Base-by-base conservation (phyloP, 768 basidiomycete species). In the Boletellus emodensis region DNA sequence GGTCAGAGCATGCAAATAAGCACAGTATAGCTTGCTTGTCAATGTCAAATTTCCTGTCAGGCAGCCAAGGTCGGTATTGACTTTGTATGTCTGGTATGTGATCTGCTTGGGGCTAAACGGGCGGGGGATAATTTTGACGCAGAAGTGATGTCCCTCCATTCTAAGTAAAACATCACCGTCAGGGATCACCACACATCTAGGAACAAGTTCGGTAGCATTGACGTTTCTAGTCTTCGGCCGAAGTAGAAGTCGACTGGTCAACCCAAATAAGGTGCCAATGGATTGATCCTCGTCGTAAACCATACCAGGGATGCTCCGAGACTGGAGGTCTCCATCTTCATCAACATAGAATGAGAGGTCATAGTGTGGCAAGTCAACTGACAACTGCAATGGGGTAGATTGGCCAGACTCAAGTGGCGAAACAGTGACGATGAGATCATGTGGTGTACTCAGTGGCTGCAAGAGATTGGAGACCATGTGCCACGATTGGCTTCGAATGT, bases 1-100 rank as follows among this genome's bases (percentile, higher is more conserved):
- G 0, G 71, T 77, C 15, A 72, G 42, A 6, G 71, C 70, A 47
- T 80, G 78, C 7, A 80, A 61, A 40, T 73, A 71, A 3, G 68
- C 63, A 41, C 61, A 67, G 52, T 64, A 75, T 12, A 75, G 58
- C 36, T 53, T 52, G 52, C 64, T 61, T 1, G 28, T 45, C 32
- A 68, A 41, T 12, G 49, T 62, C 4, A 37, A 48, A 39, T 61
- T 56, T 4, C 64, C 62, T 2, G 15, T 36, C 12, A 72, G 50
- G 26, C 59, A 57, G 32, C 67, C 61, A 6, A 72, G 56, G 20
- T 59, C 47, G 3, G 46, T 46, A 41, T 72, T 62, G 6, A 46
- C 37, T 4, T 6, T 24, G 5, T 39, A 32, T 30, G 42, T 26
- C 17, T 40, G 30, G 8, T 38, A 36, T n/a, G 35, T 43, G 4